Evolutionary conservation across 495 filamentous ascomycete species (phyloP).

Genomic region (Aspergillus baeticus): DNA sequence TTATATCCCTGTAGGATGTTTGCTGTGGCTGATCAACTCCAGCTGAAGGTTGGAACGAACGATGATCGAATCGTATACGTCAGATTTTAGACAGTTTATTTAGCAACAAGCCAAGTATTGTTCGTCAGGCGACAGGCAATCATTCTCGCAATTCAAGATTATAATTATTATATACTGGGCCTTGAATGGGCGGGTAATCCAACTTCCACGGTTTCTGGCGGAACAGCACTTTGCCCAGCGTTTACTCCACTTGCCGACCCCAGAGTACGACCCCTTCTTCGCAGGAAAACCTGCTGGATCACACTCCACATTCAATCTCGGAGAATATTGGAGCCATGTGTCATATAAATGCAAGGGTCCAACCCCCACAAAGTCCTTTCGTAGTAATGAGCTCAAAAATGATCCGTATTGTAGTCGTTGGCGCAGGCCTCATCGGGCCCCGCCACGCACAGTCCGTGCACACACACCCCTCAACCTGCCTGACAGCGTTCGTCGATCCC

Average conservation of each 20-base stretch:
- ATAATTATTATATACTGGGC: neutral
- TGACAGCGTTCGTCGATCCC: conserved; percentile 54
- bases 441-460: conserved; percentile 53
- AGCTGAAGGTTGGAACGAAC: neutral
- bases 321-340: too few species aligned
- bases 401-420: conserved; percentile 49
- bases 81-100: neutral
- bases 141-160: neutral
- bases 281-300: too few species aligned
- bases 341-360: too few species aligned
- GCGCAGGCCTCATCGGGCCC: conserved; percentile 58
- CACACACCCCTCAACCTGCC: conserved; percentile 41
- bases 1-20: neutral
- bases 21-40: neutral
- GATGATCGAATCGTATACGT: neutral
- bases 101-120: neutral
- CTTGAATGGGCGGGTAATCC: neutral
- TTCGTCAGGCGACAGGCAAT: too few species aligned
- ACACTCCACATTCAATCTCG: too few species aligned
- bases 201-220: neutral
- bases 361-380: neutral
- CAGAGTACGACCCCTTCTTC: neutral
- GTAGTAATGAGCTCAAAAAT: conserved; percentile 3
- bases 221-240: too few species aligned
- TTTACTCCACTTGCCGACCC: too few species aligned